These are phyloP conservation scores for Fusarium staphyleae DNA, from an alignment of 2,329 filamentous ascomycete genomes.

Conservation along the genomic window DNA sequence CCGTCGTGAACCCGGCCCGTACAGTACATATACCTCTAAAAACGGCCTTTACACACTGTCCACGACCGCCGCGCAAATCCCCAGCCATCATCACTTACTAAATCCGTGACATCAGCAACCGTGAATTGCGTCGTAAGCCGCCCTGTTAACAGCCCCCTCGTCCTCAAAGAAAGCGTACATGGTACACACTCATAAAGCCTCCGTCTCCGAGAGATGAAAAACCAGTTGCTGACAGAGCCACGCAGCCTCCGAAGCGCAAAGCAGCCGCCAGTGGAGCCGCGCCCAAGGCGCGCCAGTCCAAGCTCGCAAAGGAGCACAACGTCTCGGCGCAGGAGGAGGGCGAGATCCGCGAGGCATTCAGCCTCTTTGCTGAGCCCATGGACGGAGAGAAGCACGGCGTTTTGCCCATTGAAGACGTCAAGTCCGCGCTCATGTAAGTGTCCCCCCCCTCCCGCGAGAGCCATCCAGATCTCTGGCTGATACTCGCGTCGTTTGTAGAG, in stretches of 20 bases:
- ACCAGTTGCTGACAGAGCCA: not conserved
- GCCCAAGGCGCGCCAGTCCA: slow-evolving; percentile 70
- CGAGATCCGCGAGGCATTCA: slow-evolving; percentile 91
- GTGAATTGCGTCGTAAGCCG: slow-evolving; percentile 13
- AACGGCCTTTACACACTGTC: slow-evolving; percentile 19
- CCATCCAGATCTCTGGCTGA: slow-evolving; percentile 14
- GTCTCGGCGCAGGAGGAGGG: slow-evolving; percentile 83
- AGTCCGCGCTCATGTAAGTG: slow-evolving; percentile 74
- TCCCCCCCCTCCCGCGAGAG: too few relatives aligned
- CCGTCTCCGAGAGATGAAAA: too few relatives aligned
- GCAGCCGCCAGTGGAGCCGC: slow-evolving; percentile 42
- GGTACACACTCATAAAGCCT: slow-evolving; percentile 4
- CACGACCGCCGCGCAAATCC: not conserved
- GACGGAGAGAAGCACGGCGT: slow-evolving; percentile 76
- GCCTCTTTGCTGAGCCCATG: slow-evolving; percentile 77
- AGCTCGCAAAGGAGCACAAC: slow-evolving; percentile 91
- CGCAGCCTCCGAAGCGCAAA: slow-evolving; percentile 63
- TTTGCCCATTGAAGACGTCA: slow-evolving; percentile 71
- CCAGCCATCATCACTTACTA: slow-evolving; percentile 14
- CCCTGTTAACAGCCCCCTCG: not conserved
- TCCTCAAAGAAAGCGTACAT: slow-evolving; percentile 21
- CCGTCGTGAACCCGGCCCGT: slow-evolving; percentile 10
- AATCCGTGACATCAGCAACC: slow-evolving; percentile 33
- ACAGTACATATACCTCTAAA: not conserved
- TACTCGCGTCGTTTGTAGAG: slow-evolving; percentile 56